Evolutionary conservation across 2,329 filamentous ascomycete genomes (phyloP), one percentile per base, ranked within the genome.

Genomic region (Cladosporium velox): DNA sequence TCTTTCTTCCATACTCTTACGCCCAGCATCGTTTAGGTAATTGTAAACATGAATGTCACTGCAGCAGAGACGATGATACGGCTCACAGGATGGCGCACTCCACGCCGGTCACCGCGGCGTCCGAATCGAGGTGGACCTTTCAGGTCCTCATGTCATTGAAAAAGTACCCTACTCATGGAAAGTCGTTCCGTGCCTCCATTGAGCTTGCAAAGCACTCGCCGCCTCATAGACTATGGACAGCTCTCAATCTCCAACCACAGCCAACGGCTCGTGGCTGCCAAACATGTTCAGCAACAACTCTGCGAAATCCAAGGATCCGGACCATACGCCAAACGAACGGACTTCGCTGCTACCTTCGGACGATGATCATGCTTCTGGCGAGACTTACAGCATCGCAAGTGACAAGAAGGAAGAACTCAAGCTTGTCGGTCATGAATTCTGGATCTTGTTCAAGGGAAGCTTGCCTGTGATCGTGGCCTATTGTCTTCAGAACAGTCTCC

Each of bases 381-480:
- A 82, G 35, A 71, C 72, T 2, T 74, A 78, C 61, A 76, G 79
- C n/a, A 68, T 78, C 24, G 77, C 80, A 38, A 76, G 78, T 58
- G 77, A 74, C 11, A 67, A 74, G 15, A 67, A 67, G 10, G 75
- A 78, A 3, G 74, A 71, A 24, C 75, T 73, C 21, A 76, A 78
- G 60, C 77, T 81, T 28, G 72, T 86, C 15, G 70, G 83, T 4
- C 73, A 78, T 28, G 91, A 95, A 76, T 88, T 91, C 70, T 85
- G 86, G 81, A 79, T 91, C 7, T 80, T 95, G 1, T 78, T 91
- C 44, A 88, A 86, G 71, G 87, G 87, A 28, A 91, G 91, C 0
- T 77, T 92, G 0, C 91, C 92, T 0, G 90, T 96, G 3, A 93
- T 96, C 67, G 75, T 96, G 44, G 92, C 92, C 67, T 96, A 96